These are phyloP conservation scores for Neofusicoccum parvum DNA, from an alignment of 2,329 filamentous ascomycete genomes.

Conservation along the genomic window DNA sequence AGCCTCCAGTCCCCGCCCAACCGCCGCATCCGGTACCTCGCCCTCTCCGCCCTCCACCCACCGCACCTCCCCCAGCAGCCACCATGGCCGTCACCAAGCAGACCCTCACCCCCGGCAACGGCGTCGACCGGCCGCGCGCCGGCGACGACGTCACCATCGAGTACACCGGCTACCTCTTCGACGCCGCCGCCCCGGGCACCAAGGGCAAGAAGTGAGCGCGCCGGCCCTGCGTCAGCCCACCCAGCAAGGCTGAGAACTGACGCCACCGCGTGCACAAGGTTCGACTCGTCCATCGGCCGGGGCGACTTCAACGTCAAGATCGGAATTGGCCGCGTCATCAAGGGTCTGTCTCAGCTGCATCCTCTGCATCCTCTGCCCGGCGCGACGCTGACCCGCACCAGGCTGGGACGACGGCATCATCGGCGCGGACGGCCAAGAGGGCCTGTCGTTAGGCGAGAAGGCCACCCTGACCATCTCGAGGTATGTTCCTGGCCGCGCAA, in stretches of 20 bases:
- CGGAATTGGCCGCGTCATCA: conserved; percentile 82
- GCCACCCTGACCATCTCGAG: conserved; percentile 78
- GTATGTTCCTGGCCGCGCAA: conserved; percentile 50
- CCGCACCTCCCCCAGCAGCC: background rate
- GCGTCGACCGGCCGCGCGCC: conserved; percentile 59
- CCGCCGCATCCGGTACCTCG: conserved; percentile 1
- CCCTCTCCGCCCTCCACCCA: background rate
- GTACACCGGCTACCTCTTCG: conserved; percentile 87
- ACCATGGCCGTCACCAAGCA: conserved; percentile 68
- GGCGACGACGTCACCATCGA: conserved; percentile 82
- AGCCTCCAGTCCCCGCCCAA: background rate
- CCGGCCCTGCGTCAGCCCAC: background rate
- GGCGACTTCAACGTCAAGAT: conserved; percentile 77
- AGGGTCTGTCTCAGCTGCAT: conserved; percentile 59
- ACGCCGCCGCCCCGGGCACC: conserved; percentile 63
- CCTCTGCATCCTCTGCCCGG: conserved; percentile 24
- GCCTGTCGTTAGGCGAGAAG: conserved; percentile 91
- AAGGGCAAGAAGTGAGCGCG: conserved; percentile 70
- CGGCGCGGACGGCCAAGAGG: conserved; percentile 41
- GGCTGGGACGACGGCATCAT: conserved; percentile 70
- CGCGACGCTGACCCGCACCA: conserved; percentile 29
- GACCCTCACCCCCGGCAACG: conserved; percentile 62
- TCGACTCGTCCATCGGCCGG: conserved; percentile 81
- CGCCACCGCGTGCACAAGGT: conserved; percentile 55
- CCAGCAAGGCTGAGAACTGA: background rate